phyloP scores from a whole-genome alignment of 2,329 filamentous ascomycete genomes.

The Beauveria sp. region DNA sequence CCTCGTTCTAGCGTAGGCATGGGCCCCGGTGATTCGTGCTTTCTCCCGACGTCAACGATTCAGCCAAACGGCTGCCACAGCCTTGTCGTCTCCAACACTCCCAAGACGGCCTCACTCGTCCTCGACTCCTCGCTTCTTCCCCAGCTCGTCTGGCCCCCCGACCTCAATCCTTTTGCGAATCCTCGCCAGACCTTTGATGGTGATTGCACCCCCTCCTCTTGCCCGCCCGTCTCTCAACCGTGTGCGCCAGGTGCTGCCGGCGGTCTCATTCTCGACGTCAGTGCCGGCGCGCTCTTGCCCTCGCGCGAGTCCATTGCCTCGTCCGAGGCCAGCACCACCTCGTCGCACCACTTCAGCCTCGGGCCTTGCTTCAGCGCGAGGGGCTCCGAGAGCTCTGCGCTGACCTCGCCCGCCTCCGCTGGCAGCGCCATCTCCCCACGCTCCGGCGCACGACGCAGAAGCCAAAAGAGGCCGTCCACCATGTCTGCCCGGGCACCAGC shows the following conservation, averaged over 20 bases:
- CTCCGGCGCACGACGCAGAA: background rate
- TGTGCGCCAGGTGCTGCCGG: background rate
- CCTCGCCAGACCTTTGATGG: background rate
- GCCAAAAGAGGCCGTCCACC: background rate
- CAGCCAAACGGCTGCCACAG: constrained; percentile 8
- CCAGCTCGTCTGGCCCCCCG: constrained; percentile 1
- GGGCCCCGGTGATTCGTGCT: background rate
- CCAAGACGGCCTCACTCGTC: background rate
- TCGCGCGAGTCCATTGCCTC: constrained; percentile 4
- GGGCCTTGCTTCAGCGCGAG: constrained; percentile 9
- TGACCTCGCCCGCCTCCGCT: constrained; percentile 4
- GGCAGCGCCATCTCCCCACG: constrained; percentile 8
- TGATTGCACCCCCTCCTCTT: background rate
- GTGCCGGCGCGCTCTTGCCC: constrained; percentile 2
- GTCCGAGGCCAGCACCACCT: background rate
- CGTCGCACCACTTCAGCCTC: background rate
- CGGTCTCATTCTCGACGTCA: constrained; percentile 9
- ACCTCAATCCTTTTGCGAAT: constrained; percentile 8
- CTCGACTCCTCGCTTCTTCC: background rate
- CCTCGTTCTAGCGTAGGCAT: background rate
- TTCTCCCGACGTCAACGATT: constrained; percentile 1
- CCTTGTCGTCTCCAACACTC: background rate
- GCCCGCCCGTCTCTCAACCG: background rate
- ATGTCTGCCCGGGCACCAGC: constrained; percentile 5
- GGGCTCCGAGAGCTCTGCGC: background rate